Percentiles rank a stretch among this genome's conserved stretches.
Evolutionary conservation across 2,329 filamentous ascomycete genomes (phyloP).

Genomic region (Colletotrichum cordylinicola): DNA sequence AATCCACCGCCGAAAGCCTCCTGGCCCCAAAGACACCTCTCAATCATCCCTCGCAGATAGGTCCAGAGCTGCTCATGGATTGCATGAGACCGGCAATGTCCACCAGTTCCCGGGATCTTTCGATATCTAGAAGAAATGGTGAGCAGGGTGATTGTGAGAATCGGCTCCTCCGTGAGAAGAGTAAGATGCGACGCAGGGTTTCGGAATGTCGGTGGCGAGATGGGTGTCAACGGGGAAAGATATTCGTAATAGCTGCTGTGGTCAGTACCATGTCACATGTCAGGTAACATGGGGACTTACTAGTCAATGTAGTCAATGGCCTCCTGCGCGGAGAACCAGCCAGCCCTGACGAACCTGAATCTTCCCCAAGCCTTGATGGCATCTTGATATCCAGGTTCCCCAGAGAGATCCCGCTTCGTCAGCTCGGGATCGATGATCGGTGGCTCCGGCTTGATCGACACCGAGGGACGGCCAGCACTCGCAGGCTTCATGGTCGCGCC

Average conservation of each 20-base stretch:
- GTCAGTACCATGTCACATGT: neutral
- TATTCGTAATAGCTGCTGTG: constrained; percentile 81
- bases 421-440: constrained; percentile 53
- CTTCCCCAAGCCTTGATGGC: constrained; percentile 88
- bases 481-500: constrained; percentile 18
- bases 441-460: constrained; percentile 33
- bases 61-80: constrained; percentile 97
- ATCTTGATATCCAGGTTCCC: constrained; percentile 65
- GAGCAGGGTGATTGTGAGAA: constrained; percentile 88
- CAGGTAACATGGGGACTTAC: constrained; percentile 48
- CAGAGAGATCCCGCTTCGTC: constrained; percentile 47
- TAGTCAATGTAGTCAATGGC: constrained; percentile 95
- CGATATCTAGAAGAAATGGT: constrained; percentile 91
- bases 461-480: neutral
- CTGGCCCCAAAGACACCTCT: constrained; percentile 93
- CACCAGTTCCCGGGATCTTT: constrained; percentile 78
- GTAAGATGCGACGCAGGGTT: constrained; percentile 80
- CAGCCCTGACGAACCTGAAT: constrained; percentile 93
- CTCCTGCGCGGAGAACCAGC: constrained; percentile 94
- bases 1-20: constrained; percentile 93
- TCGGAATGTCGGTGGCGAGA: constrained; percentile 89
- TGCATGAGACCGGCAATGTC: constrained; percentile 82
- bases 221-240: constrained; percentile 89
- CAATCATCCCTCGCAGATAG: constrained; percentile 93
- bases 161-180: constrained; percentile 88